phyloP scores from a whole-genome alignment of 495 filamentous ascomycete genomes.

The Lophium mytilinum region DNA sequence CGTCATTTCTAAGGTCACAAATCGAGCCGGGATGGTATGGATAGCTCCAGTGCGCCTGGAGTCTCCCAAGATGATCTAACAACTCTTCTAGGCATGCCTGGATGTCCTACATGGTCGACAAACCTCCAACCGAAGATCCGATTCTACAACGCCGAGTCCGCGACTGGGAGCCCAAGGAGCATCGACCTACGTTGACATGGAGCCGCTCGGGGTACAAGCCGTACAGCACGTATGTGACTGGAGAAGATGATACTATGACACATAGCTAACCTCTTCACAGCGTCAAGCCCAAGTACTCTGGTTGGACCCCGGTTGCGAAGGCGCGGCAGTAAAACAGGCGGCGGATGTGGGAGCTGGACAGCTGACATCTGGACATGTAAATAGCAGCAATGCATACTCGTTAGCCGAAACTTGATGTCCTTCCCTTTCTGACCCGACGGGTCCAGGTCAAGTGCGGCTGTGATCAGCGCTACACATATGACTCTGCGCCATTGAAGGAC shows the following conservation, averaged over 20 bases:
- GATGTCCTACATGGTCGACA: conserved; percentile 89
- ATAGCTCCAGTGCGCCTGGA: neutral
- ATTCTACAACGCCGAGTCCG: conserved; percentile 56
- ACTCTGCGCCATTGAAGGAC: no score
- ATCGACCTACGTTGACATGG: conserved; percentile 65
- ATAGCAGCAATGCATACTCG: neutral
- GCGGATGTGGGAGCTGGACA: neutral
- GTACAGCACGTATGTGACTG: conserved; percentile 75
- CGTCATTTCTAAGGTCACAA: conserved; percentile 47
- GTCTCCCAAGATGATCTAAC: conserved; percentile 5
- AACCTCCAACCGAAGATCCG: conserved; percentile 70
- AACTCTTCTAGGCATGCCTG: conserved; percentile 68
- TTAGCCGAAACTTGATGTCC: neutral
- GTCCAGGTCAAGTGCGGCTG: no score
- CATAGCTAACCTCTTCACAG: conserved; percentile 22
- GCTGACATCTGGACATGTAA: neutral
- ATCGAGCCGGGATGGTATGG: conserved; percentile 88
- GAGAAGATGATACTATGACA: neutral
- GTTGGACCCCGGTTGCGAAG: conserved; percentile 34
- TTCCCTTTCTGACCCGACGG: no score
- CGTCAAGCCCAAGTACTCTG: conserved; percentile 32
- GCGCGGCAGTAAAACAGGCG: conserved; percentile 17
- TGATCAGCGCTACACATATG: no score
- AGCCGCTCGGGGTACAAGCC: conserved; percentile 76
- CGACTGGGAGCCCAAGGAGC: conserved; percentile 66